phyloP scores from a whole-genome alignment of 495 filamentous ascomycete genomes.

The Filosporella fistucella region DNA sequence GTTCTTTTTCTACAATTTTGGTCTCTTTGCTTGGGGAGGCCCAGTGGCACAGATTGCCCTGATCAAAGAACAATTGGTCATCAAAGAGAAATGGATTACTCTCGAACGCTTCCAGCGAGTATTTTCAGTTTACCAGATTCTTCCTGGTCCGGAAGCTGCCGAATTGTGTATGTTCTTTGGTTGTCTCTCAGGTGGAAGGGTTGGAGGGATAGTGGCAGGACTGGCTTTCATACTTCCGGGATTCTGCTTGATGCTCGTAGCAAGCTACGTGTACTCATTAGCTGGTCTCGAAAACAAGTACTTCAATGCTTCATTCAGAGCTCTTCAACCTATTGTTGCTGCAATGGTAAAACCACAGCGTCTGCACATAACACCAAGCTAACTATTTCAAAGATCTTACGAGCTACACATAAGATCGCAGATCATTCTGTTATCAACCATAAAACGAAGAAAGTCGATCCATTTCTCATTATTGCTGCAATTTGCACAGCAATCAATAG shows the following conservation, averaged over 20 bases:
- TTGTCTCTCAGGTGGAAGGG: conserved; percentile 29
- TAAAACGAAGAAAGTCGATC: conserved; percentile 26
- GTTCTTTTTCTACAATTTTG: conserved; percentile 36
- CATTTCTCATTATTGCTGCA: conserved; percentile 28
- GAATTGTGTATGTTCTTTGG: conserved; percentile 37
- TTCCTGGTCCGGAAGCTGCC: conserved; percentile 32
- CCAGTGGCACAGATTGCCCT: conserved; percentile 34
- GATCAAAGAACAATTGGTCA: conserved; percentile 32
- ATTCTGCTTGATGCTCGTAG: conserved; percentile 31
- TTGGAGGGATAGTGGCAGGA: conserved; percentile 32
- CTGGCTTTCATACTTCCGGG: conserved; percentile 31
- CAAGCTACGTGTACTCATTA: conserved; percentile 30
- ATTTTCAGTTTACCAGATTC: conserved; percentile 34
- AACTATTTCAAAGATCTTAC: conserved; percentile 26
- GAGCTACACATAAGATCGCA: conserved; percentile 30
- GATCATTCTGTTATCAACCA: conserved; percentile 28
- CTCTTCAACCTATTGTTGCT: conserved; percentile 32
- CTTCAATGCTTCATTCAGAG: conserved; percentile 31
- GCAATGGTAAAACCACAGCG: conserved; percentile 26
- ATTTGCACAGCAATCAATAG: conserved; percentile 30
- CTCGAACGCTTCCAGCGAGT: conserved; percentile 30
- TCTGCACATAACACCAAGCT: background rate
- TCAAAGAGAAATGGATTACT: conserved; percentile 33
- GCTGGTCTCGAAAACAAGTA: conserved; percentile 29
- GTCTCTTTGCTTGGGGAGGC: conserved; percentile 35